phyloP scores from a whole-genome alignment of 2,329 filamentous ascomycete species.

The Byssochlamys sp. region DNA sequence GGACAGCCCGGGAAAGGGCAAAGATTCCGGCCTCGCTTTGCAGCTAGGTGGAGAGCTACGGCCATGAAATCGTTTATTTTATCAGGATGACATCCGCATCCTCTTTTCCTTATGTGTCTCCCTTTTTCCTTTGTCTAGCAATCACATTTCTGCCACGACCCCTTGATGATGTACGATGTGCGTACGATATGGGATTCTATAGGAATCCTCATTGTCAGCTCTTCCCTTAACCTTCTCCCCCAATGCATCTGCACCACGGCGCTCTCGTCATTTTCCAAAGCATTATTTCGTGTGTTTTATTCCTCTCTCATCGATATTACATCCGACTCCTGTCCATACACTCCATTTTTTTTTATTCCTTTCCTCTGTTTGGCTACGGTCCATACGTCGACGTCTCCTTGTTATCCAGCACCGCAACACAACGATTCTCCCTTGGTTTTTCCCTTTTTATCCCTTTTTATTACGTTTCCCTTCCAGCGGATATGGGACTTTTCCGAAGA shows the following conservation, averaged over 20 bases:
- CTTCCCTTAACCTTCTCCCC: neutral
- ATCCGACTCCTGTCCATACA: slow-evolving; percentile 5
- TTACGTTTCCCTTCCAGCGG: neutral
- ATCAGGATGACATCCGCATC: slow-evolving; percentile 4
- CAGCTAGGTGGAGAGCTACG: slow-evolving; percentile 57
- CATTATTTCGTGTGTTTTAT: slow-evolving; percentile 1
- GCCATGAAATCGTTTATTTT: slow-evolving; percentile 27
- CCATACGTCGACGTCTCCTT: slow-evolving; percentile 2
- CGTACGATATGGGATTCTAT: slow-evolving; percentile 2
- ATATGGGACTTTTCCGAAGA: neutral
- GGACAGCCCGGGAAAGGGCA: slow-evolving; percentile 35
- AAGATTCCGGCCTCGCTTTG: slow-evolving; percentile 49
- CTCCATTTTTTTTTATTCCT: neutral
- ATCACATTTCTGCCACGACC: slow-evolving; percentile 5
- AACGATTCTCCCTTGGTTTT: slow-evolving; percentile 1
- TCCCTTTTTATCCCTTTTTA: neutral
- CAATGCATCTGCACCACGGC: neutral
- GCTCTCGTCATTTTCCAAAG: slow-evolving; percentile 4
- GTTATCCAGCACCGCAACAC: neutral
- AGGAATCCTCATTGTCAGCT: neutral
- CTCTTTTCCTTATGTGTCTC: neutral
- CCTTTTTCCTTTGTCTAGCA: neutral
- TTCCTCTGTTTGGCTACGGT: neutral
- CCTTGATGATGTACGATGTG: slow-evolving; percentile 4
- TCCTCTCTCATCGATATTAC: slow-evolving; percentile 2